Conservation (phyloP, 75 land plant species). For the Pseudotsuga menziesii region DNA sequence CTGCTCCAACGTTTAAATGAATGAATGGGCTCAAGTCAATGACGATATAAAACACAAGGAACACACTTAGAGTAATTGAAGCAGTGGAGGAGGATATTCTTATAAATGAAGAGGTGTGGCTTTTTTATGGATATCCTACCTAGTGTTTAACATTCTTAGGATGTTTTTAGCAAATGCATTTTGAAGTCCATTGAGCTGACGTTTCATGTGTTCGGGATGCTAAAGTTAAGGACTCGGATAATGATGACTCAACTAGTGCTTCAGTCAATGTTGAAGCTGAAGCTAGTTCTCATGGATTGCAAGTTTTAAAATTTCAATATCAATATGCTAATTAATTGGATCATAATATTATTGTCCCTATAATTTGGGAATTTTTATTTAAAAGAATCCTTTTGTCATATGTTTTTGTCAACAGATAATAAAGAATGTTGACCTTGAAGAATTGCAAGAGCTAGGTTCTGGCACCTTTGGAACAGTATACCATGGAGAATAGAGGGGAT, state of each 20-base stretch:
- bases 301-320: not conserved
- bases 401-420: constrained; percentile 30
- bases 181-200: not conserved
- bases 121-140: not conserved
- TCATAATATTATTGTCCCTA: not conserved
- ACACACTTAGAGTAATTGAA: not conserved
- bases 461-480: constrained; percentile 65
- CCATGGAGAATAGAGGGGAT: constrained; percentile 65
- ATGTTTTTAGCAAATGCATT: not conserved
- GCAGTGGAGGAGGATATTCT: not conserved
- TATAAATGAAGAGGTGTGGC: not conserved
- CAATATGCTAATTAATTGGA: not conserved
- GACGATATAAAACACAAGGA: not conserved
- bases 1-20: not conserved
- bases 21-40: not conserved
- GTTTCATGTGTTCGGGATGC: not conserved
- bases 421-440: constrained; percentile 53
- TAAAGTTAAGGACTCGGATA: not conserved
- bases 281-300: not conserved
- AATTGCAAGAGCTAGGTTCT: constrained; percentile 54
- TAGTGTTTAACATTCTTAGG: not conserved
- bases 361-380: not conserved
- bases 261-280: not conserved
- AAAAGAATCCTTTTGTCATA: not conserved
- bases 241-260: not conserved